Base-by-base conservation (phyloP, 345 rosid species). In the Kernera saxatilis region DNA sequence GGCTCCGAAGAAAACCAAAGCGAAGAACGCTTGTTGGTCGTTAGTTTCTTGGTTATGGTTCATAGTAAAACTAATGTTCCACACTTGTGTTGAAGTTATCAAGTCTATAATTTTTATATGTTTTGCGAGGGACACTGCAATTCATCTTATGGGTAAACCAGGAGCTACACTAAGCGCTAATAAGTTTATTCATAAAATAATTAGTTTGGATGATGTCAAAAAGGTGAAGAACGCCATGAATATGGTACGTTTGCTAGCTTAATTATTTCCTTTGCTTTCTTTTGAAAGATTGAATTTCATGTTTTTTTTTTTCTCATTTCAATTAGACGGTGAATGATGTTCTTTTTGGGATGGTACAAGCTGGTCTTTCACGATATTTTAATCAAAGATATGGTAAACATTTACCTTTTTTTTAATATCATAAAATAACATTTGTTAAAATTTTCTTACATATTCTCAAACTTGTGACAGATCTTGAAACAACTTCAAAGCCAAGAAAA, bases 251-350 rank as follows among this genome's bases (percentile, higher is more conserved):
- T 61, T 44, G 8, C 19, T 12, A 19, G 8, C 19, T 12, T 30
- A 3, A 3, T 44, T 29, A 13, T 18, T 27, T 36, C 12, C 1
- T 33, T 27, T 15, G n/a, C n/a, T n/a, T n/a, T n/a, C n/a, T 45
- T 18, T 0, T n/a, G 13, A 44, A 15, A 13, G 23, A 17, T n/a
- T 6, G 25, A 18, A 3, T 45, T 13, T 8, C 7, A 15, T 8
- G 1, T 44, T 44, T 0, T 1, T 43, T 17, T 21, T 21, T 9
- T 19, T 27, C 12, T 7, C 12, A 6, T 18, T 11, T 55, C 35
- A 21, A 26, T 50, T 55, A 89, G 95, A 89, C 95, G 3, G 39
- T 87, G 48, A 87, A 85, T 12, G 92, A 89, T 64, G 89, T 89
- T 22, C 15, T 84, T 2, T 8, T 82, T 23, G 96, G 87, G 18